Base-by-base conservation (phyloP, 179 eudicot genomes). In the Silene vulgaris region DNA sequence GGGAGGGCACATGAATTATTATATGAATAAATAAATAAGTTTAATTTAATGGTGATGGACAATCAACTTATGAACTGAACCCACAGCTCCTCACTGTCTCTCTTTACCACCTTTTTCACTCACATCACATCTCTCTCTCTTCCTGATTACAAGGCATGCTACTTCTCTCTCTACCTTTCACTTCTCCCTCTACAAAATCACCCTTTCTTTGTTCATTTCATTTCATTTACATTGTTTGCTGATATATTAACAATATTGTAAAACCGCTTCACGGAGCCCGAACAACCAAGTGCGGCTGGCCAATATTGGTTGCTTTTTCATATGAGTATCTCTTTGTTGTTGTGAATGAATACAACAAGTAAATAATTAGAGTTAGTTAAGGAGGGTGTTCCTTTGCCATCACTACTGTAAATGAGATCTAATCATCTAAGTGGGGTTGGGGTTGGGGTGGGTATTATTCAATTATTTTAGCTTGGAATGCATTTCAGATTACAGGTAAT, bases 321-420 rank as follows among this genome's bases (percentile, higher is more conserved):
- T 37, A 32, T 4, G 4, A 32, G 26, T 23, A 23, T 23, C 26
- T 23, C 26, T 23, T 23, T 30, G 4, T 30, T 30, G 35, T 30
- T 2, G 35, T 30, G 35, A 30, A 30, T 30, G 35, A 30, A 4
- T 30, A 30, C 35, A 2, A 3, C 43, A 37, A 37, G 54, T 8
- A 4, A 75, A 21, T 76, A 71, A 67, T 80, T 70, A 43, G 68
- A 75, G 65, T 82, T 84, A 82, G 82, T 82, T 88, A 82, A 76
- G 80, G 37, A 65, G 50, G 76, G 78, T n/a, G 43, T 87, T 81
- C 79, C 88, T 86, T 84, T 78, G 83, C 70, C 75, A 77, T 78
- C 75, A 80, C 86, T 85, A 76, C 84, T 75, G 50, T 28, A 19
- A 54, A 43, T 86, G 85, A 87, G 93, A 88, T 89, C 89, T 85